A percentile compares a stretch with the other conserved stretches of the same genome.
These are phyloP conservation scores for Metarhizium guizhouense DNA, from an alignment of 2,329 filamentous ascomycete species.

Conservation along the genomic window DNA sequence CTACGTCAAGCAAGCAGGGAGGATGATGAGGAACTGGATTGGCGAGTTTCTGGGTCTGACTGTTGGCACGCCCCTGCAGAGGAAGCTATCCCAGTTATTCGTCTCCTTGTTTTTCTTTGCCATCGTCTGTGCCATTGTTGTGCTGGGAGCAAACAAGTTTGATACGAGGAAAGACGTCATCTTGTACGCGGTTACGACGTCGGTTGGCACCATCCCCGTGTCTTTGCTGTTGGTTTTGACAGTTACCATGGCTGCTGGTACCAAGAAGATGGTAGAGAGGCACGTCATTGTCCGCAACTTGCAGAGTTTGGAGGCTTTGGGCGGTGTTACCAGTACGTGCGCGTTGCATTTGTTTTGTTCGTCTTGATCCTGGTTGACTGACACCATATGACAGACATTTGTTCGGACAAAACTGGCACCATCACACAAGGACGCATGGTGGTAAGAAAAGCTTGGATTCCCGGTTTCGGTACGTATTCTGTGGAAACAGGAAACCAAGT, in stretches of 20 bases:
- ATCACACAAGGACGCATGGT: conserved; percentile 23
- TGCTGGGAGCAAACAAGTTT: conserved; percentile 29
- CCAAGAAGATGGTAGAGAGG: conserved; percentile 36
- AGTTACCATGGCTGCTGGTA: conserved; percentile 43
- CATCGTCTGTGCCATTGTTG: conserved; percentile 28
- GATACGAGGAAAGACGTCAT: conserved; percentile 24
- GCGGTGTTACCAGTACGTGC: conserved; percentile 36
- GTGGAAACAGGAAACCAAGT: conserved; percentile 20
- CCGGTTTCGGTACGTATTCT: conserved; percentile 22
- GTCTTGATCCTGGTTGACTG: not conserved
- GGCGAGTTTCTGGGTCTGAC: conserved; percentile 34
- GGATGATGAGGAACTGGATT: conserved; percentile 6
- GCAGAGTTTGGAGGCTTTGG: conserved; percentile 37
- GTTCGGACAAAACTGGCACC: conserved; percentile 25
- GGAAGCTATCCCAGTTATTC: conserved; percentile 58
- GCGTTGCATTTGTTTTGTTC: not conserved
- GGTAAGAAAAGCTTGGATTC: conserved; percentile 20
- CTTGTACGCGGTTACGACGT: conserved; percentile 29
- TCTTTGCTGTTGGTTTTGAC: conserved; percentile 40
- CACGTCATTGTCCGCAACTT: conserved; percentile 40
- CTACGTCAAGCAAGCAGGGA: conserved; percentile 2
- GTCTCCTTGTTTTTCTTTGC: conserved; percentile 54
- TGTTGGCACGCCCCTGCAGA: conserved; percentile 59
- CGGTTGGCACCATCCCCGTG: conserved; percentile 36
- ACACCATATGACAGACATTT: conserved; percentile 14